Evolutionary conservation across 202 grass and related monocot species (phyloP).

Genomic region (Schoenoplectus triqueter): DNA sequence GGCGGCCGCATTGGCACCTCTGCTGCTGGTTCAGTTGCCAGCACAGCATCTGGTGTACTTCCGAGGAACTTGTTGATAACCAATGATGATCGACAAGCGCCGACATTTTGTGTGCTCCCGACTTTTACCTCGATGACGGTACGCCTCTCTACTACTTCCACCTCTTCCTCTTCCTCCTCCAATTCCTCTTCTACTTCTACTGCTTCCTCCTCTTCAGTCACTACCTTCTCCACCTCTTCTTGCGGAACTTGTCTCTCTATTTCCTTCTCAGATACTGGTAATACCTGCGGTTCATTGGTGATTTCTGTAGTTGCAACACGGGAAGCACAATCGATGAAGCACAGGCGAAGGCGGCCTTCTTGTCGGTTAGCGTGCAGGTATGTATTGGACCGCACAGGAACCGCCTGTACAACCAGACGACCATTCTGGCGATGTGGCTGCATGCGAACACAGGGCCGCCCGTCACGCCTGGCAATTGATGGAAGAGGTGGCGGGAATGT

Average conservation of each 20-base stretch:
- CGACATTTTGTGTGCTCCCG: conserved; percentile 63
- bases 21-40: background rate
- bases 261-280: conserved; percentile 12
- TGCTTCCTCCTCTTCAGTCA: background rate
- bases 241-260: conserved; percentile 40
- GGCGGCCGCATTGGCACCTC: conserved; percentile 23
- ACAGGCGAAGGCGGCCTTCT: conserved; percentile 62
- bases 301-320: conserved; percentile 1
- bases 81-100: conserved; percentile 64
- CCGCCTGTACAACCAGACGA: conserved; percentile 69
- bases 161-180: conserved; percentile 46
- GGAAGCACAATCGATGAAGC: conserved; percentile 65
- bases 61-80: conserved; percentile 98
- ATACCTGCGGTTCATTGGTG: conserved; percentile 5
- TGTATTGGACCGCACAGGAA: conserved; percentile 62
- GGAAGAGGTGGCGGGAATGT: conserved; percentile 75
- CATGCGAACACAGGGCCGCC: conserved; percentile 71
- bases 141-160: conserved; percentile 86
- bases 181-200: conserved; percentile 44
- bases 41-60: conserved; percentile 51
- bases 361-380: conserved; percentile 71
- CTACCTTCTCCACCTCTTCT: conserved; percentile 23
- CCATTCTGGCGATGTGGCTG: conserved; percentile 59
- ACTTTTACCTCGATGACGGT: conserved; percentile 90
- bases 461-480: conserved; percentile 67